Base-by-base conservation (phyloP, 2,329 filamentous ascomycete genomes). In the Immersiporthe knoxdaviesiana region DNA sequence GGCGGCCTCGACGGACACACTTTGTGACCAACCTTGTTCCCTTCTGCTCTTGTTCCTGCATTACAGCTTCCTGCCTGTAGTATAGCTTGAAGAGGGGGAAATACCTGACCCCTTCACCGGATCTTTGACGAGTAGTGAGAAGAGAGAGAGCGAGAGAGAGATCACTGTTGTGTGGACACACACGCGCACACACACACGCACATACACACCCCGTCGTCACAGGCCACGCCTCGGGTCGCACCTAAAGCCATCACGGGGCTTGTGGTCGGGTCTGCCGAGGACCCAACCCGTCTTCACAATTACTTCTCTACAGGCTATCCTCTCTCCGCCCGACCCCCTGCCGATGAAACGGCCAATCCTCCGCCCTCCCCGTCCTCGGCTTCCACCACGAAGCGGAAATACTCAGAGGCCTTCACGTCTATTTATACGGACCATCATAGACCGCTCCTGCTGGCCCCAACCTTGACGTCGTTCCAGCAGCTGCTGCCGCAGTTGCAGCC, bases 271-370 rank as follows among this genome's bases (percentile, higher is more conserved):
- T 81, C 77, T 79, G 66, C 75, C 66, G 69, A 75, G 76, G 82
- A 79, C 80, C 79, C 78, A 75, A 79, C 64, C 73, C 72, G 73
- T 79, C 82, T 82, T 75, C 81, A 84, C 79, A 73, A 85, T 85
- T 82, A 80, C 82, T 74, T 83, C 82, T 71, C 82, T 82, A 79
- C 79, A 84, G 75, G 84, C 83, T 62, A 85, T 86, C 76, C 79
- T 85, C 76, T 84, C 83, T 70, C 81, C 82, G 70, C 76, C 79
- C 71, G 79, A 83, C 71, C 80, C 67, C 77, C 80, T 71, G 81
- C 76, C 72, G 79, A 81, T 78, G 80, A 81, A 56, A 74, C 72
- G 66, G 74, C 77, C 63, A 78, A 73, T 68, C 73, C 73, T 65
- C 72, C 75, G 58, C 73, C 78, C 50, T 73, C 63, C 63, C 59